phyloP scores from a whole-genome alignment of 331 rosid species.

The Rosa hybrid region DNA sequence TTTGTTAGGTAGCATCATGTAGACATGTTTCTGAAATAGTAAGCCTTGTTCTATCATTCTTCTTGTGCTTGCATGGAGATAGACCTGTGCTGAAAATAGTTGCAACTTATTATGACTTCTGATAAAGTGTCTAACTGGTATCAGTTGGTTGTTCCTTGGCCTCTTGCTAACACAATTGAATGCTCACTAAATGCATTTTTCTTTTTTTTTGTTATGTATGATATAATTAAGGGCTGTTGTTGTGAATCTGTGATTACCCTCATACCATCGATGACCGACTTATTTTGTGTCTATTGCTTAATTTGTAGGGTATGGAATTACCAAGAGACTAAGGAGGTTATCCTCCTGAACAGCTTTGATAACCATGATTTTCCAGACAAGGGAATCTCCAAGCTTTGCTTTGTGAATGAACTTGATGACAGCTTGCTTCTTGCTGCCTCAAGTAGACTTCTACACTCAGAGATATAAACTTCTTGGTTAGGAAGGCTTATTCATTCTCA shows the following conservation, averaged over 20 bases:
- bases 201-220: neutral
- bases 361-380: constrained; percentile 90
- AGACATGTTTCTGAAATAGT: neutral
- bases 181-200: neutral
- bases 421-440: constrained; percentile 98
- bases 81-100: neutral
- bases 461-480: constrained; percentile 13
- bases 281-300: constrained; percentile 24
- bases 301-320: constrained; percentile 79
- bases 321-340: constrained; percentile 68
- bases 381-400: constrained; percentile 92
- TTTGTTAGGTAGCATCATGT: neutral
- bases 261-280: neutral
- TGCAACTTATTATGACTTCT: neutral
- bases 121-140: neutral
- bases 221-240: neutral
- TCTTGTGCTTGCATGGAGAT: neutral
- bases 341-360: constrained; percentile 82
- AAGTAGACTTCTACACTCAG: constrained; percentile 50
- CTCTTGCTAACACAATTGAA: neutral
- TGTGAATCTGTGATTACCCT: neutral
- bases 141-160: neutral
- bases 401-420: constrained; percentile 93
- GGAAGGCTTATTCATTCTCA: constrained; percentile 52
- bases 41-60: neutral